These are phyloP conservation scores for Chaetomiaceae sp. DNA, from an alignment of 2,329 filamentous ascomycete species.

Conservation along the genomic window DNA sequence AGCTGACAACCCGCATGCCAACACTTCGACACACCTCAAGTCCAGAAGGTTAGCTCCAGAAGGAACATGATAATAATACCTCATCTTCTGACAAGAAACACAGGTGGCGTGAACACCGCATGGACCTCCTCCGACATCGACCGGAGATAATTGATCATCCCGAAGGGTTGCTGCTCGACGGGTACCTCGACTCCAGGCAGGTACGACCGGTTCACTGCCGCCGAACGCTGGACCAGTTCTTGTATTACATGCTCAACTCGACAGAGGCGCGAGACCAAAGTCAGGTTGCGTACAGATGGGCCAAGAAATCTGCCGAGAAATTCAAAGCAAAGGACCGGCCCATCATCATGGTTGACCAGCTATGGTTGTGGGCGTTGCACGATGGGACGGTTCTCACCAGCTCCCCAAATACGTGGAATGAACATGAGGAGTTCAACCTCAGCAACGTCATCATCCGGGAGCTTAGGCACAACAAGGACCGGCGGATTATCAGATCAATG, in stretches of 20 bases:
- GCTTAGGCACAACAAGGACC: slow-evolving; percentile 13
- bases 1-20: neutral
- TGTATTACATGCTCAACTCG: slow-evolving; percentile 15
- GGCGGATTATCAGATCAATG: slow-evolving; percentile 8
- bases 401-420: slow-evolving; percentile 12
- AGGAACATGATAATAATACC: too few relatives aligned
- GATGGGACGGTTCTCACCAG: slow-evolving; percentile 15
- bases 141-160: too few relatives aligned
- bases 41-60: too few relatives aligned
- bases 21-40: neutral
- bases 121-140: too few relatives aligned
- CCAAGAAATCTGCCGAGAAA: neutral
- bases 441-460: slow-evolving; percentile 6
- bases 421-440: slow-evolving; percentile 13
- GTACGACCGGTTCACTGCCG: slow-evolving; percentile 11
- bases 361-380: slow-evolving; percentile 13
- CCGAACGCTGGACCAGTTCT: slow-evolving; percentile 16
- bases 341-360: slow-evolving; percentile 17
- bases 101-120: too few relatives aligned
- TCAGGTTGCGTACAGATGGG: slow-evolving; percentile 15
- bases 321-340: slow-evolving; percentile 8
- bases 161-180: slow-evolving; percentile 4
- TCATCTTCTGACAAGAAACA: too few relatives aligned
- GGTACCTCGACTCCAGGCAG: slow-evolving; percentile 1
- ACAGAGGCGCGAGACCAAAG: slow-evolving; percentile 15